Evolutionary conservation across 108 stramenopile genomes (phyloP), one percentile per base, ranked within the genome.

Genomic region (Cyclotella cryptica): DNA sequence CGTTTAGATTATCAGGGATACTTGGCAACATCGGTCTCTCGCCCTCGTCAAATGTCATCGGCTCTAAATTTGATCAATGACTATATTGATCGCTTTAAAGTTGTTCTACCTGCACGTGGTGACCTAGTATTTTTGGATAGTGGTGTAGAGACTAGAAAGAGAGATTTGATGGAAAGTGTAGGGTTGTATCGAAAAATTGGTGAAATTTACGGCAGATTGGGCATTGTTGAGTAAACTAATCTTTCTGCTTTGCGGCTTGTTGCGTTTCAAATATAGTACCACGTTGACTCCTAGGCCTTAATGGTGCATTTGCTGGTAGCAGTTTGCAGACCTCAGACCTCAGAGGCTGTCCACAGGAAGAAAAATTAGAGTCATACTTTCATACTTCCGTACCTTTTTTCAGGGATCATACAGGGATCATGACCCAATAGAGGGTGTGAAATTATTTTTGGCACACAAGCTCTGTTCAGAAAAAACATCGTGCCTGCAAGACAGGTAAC

Each of bases 1-100:
- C 79, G 85, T 19, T 70, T 93, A 30, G 94, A 96, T 70, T 81
- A 81, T 71, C 84, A 84, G 24, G 94, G 94, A 19, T 96, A 92
- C 69, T 75, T 96, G 40, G 88, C 94, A 51, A 93, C 92, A 18
- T 91, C 80, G 59, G 90, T 85, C 17, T 92, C 92, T 14, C 81
- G 92, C 13, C 59, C 77, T 29, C 69, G 84, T 15, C 92, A 93
- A 70, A 88, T 94, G 85, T 81, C 90, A 63, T 96, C 90, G 30
- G 92, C 92, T 15, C 46, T 74, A 24, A 67, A 74, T 29, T 63
- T 96, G 67, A 81, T 93, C 26, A 52, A 87, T 11, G 69, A 51
- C 17, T 96, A 96, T 69, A 73, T 70, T 30, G 92, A 93, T 71
- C 88, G 92, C 21, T 89, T 93, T 53, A 43, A 69, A 0, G 84